Percentiles rank a stretch among this genome's conserved stretches.
Evolutionary conservation across 305 asterid genomes (phyloP).

Genomic region (Solanum hybrid): DNA sequence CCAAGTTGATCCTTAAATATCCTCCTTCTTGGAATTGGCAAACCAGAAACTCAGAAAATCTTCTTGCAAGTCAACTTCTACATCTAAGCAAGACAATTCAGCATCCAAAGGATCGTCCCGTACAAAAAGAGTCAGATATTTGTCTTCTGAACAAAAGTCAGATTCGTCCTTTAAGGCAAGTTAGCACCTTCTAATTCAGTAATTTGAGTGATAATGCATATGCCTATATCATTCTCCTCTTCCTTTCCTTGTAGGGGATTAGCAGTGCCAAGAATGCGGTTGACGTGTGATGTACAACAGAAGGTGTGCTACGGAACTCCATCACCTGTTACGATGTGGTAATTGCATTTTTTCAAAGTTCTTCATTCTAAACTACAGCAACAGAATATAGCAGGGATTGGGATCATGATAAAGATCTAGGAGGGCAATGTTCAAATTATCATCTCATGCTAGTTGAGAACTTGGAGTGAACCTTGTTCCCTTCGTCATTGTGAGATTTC

Average conservation of each 20-base stretch:
- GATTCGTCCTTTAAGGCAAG: slow-evolving; percentile 15
- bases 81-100: not conserved
- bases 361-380: slow-evolving; percentile 9
- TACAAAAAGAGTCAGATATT: not conserved
- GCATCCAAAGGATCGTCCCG: slow-evolving; percentile 1
- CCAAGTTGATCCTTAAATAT: slow-evolving; percentile 29
- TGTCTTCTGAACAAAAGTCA: not conserved
- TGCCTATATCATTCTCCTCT: not conserved
- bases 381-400: not conserved
- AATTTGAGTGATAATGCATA: slow-evolving; percentile 4
- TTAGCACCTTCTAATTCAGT: slow-evolving; percentile 1
- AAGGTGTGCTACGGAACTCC: slow-evolving; percentile 20
- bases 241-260: slow-evolving; percentile 19
- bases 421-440: slow-evolving; percentile 16
- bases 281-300: not conserved
- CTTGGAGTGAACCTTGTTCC: slow-evolving; percentile 42
- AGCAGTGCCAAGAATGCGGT: not conserved
- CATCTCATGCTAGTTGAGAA: slow-evolving; percentile 30
- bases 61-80: slow-evolving; percentile 5
- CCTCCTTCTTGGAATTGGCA: slow-evolving; percentile 23
- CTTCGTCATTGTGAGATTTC: slow-evolving; percentile 33
- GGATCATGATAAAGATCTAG: slow-evolving; percentile 42
- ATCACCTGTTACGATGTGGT: not conserved
- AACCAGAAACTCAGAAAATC: slow-evolving; percentile 22
- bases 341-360: not conserved